Evolutionary conservation across 2,329 filamentous ascomycete genomes (phyloP), one percentile per base, ranked within the genome.

Genomic region (Aciculosporium take): DNA sequence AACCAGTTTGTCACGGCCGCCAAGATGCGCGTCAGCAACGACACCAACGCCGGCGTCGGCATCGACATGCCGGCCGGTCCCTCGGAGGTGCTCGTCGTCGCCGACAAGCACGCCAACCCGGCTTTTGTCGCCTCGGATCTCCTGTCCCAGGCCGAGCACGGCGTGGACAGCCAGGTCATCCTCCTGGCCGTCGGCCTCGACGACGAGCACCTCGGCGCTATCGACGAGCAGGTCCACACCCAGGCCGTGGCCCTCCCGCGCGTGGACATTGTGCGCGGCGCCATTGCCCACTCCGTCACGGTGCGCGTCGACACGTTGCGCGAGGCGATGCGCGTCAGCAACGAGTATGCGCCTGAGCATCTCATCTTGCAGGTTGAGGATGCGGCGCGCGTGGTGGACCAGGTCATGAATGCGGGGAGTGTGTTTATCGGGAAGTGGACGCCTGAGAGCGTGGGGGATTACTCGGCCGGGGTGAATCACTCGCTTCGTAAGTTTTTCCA

Each of bases 31-130:
- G 91, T 98, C 33, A 85, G 82, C 62, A 98, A 98, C 61, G 91
- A 98, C 59, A 96, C 91, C 34, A 93, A 87, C 45, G 91, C 91
- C 10, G 84, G 85, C 18, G 88, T 95, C 31, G 81, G 86, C 61
- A 98, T 98, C 54, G 91, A 98, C 58, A 98, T 98, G 91, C 91
- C 91, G 9, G 91, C 91, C 28, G 91, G 91, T 0, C 91, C 91
- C 0, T 94, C 87, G 28, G 91, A 98, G 60, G 87, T 98, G 3
- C 74, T 98, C n/a, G 91, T 98, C 43, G 73, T 98, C 39, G 91
- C 91, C 24, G 91, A 98, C 64, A 76, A 79, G 59, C 72, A 80
- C 39, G 79, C 91, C 38, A 89, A 94, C 58, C 89, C 91, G 4
- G 86, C 85, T 1, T 98, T 96, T 56, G 89, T 98, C 38, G 91